Evolutionary conservation across 2,329 filamentous ascomycete genomes (phyloP).

Genomic region (Fusarium mangiferae): DNA sequence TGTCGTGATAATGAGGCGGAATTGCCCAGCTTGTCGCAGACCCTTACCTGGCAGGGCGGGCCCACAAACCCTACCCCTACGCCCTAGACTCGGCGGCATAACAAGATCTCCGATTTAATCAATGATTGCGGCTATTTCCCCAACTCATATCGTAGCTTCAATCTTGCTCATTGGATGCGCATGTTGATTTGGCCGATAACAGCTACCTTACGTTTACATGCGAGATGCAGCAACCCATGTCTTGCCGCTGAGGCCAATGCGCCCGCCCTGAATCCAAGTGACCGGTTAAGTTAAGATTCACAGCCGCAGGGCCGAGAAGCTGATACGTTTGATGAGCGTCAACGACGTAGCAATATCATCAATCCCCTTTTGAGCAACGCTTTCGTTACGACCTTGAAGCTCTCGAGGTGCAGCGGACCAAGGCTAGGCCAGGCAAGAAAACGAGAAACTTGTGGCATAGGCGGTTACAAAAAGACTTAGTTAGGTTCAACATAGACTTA

Average conservation of each 20-base stretch:
- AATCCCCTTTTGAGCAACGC: background rate
- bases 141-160: conserved; percentile 1
- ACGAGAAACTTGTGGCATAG: background rate
- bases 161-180: conserved; percentile 6
- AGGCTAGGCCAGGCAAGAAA: background rate
- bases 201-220: conserved; percentile 26
- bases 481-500: background rate
- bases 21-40: conserved; percentile 18
- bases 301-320: conserved; percentile 7
- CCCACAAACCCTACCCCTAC: conserved; percentile 25
- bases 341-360: background rate
- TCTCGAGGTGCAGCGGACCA: background rate
- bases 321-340: background rate
- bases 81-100: conserved; percentile 18
- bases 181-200: conserved; percentile 14
- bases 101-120: conserved; percentile 20
- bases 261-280: conserved; percentile 36
- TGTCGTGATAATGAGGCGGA: conserved; percentile 2
- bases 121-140: conserved; percentile 17
- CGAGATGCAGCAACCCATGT: conserved; percentile 31
- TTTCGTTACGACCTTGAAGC: background rate
- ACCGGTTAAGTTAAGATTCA: conserved; percentile 26
- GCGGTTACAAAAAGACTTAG: background rate
- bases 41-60: background rate
- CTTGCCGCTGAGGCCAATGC: conserved; percentile 34